A percentile compares a stretch with the other conserved stretches of the same genome.
phyloP scores from a whole-genome alignment of 2,329 filamentous ascomycete species.

The Nectriaceae sp. region DNA sequence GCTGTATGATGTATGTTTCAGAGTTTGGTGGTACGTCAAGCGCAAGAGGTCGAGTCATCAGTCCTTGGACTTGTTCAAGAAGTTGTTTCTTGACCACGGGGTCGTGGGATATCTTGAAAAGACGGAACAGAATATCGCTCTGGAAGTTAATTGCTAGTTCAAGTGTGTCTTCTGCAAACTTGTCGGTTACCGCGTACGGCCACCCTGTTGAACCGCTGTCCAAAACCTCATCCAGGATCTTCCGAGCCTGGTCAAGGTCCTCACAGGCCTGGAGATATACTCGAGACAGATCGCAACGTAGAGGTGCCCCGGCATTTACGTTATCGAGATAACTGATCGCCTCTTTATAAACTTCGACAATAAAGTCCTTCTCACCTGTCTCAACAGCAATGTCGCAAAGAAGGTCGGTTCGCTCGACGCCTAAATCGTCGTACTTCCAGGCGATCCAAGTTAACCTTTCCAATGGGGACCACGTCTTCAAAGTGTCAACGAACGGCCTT shows the following conservation, averaged over 20 bases:
- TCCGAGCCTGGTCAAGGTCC: constrained; percentile 14
- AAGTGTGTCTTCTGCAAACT: constrained; percentile 13
- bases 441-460: constrained; percentile 31
- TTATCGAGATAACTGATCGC: constrained; percentile 27
- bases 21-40: constrained; percentile 21
- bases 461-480: constrained; percentile 27
- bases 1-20: constrained; percentile 8
- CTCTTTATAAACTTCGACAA: constrained; percentile 25
- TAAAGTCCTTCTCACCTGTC: constrained; percentile 21
- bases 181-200: constrained; percentile 22
- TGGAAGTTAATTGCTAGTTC: constrained; percentile 14
- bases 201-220: constrained; percentile 21
- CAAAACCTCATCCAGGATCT: constrained; percentile 23
- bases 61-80: constrained; percentile 13
- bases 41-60: constrained; percentile 18
- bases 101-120: constrained; percentile 23
- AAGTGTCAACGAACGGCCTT: constrained; percentile 10
- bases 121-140: constrained; percentile 19
- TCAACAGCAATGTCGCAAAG: constrained; percentile 19
- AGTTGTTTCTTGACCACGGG: constrained; percentile 18
- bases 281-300: constrained; percentile 19
- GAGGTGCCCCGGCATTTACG: constrained; percentile 24
- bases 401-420: neutral
- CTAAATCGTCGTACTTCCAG: constrained; percentile 15
- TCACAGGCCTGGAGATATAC: constrained; percentile 17